Evolutionary conservation across 2,329 filamentous ascomycete genomes (phyloP), one percentile per base, ranked within the genome.

Genomic region (Ophiostoma ips): DNA sequence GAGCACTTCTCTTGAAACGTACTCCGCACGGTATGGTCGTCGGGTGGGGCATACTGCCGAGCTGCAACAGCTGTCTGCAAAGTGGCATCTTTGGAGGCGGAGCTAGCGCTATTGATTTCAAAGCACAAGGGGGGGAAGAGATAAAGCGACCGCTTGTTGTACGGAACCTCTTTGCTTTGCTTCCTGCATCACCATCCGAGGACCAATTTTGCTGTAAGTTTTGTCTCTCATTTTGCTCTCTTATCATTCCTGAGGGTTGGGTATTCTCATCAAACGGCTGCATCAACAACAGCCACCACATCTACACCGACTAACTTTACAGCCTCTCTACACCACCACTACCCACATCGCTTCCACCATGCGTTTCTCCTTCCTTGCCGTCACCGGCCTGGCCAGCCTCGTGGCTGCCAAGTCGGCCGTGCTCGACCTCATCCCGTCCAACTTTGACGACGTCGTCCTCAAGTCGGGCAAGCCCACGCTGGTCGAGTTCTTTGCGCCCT

Each of bases 401-500:
- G 78, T 74, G 52, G 71, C 78, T 53, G 82, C 85, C 60, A 80
- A 81, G 60, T 92, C 87, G 50, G 84, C 86, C 51, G 92, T 98
- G 56, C 73, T 94, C 60, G 90, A 96, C 66, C 82, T 98, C 54
- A 81, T 84, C 53, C 88, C 90, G 50, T 72, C 73, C 60, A 98
- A 95, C 73, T 98, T 98, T 66, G 90, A 96, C 72, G 71, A 83
- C 45, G 75, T 95, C 50, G 87, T 95, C 56, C 75, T 95, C 53
- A 80, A 94, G 65, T 90, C 86, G 43, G 88, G 88, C 67, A 96
- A 94, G 73, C 90, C 92, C 40, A 89, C 92, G 0, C 81, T 98
- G 24, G 88, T 96, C 60, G 89, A 96, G 67, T 98, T 98, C 77
- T 96, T 94, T 64, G 92, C 92, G 33, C 89, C 90, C 21, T 98